Conservation (phyloP, 371 early-diverging fungal genomes). For the Mucor circinelloides region DNA sequence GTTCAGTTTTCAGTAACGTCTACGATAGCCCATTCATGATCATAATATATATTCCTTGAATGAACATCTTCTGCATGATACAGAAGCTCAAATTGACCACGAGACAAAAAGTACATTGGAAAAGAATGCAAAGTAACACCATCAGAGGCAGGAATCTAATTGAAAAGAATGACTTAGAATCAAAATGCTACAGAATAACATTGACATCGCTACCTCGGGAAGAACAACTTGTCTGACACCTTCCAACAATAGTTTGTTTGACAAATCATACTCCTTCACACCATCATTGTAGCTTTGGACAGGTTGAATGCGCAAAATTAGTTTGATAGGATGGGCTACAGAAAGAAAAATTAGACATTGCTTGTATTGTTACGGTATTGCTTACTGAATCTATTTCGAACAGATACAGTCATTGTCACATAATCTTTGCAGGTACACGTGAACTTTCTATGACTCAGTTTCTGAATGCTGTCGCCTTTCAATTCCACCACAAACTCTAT, state of each 20-base stretch:
- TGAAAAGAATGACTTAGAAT: not conserved
- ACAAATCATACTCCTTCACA: slow-evolving; percentile 61
- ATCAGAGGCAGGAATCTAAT: slow-evolving; percentile 31
- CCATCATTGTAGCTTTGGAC: slow-evolving; percentile 64
- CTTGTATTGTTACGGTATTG: not conserved
- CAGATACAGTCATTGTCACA: slow-evolving; percentile 51
- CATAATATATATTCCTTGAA: slow-evolving; percentile 59
- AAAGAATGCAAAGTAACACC: slow-evolving; percentile 23
- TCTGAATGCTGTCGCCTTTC: slow-evolving; percentile 23
- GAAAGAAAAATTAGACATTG: not conserved
- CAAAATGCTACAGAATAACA: not conserved
- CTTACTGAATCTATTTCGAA: slow-evolving; percentile 54
- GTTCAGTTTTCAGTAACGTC: slow-evolving; percentile 9
- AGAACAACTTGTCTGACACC: slow-evolving; percentile 60
- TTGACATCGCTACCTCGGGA: slow-evolving; percentile 49
- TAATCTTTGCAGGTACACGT: slow-evolving; percentile 54
- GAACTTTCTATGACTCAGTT: slow-evolving; percentile 43
- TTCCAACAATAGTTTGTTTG: slow-evolving; percentile 59
- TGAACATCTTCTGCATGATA: slow-evolving; percentile 72
- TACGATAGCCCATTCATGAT: slow-evolving; percentile 54
- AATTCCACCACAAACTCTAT: slow-evolving; percentile 55
- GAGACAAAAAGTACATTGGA: slow-evolving; percentile 64
- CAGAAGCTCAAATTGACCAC: slow-evolving; percentile 63
- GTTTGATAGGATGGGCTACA: slow-evolving; percentile 51
- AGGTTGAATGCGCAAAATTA: slow-evolving; percentile 66